phyloP scores from a whole-genome alignment of 2,329 filamentous ascomycete species.

The Paecilomyces dactylethromorphus region DNA sequence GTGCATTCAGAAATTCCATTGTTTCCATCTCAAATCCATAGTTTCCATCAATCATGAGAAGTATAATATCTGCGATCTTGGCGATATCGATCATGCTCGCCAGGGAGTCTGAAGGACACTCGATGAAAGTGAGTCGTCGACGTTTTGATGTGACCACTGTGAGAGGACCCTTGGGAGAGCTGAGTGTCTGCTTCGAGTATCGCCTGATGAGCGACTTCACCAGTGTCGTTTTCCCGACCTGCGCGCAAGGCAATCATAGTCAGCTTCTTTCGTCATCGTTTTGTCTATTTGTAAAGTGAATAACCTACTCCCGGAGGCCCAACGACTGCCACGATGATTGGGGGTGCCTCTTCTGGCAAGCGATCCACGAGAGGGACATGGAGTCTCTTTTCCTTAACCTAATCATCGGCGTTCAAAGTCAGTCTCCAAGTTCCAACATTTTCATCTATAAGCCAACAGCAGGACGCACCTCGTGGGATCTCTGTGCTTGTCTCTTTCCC shows the following conservation, averaged over 20 bases:
- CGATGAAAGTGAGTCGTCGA: slow-evolving; percentile 87
- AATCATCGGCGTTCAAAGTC: slow-evolving; percentile 5
- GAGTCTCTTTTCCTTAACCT: slow-evolving; percentile 91
- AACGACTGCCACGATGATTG: slow-evolving; percentile 86
- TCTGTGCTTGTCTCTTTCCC: slow-evolving; percentile 60
- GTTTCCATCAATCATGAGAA: slow-evolving; percentile 98
- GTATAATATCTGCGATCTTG: slow-evolving; percentile 93
- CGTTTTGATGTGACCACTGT: slow-evolving; percentile 97
- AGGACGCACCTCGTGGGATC: slow-evolving; percentile 47
- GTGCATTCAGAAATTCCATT: slow-evolving; percentile 95
- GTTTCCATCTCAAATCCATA: slow-evolving; percentile 99
- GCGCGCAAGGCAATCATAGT: slow-evolving; percentile 4
- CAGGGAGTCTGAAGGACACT: slow-evolving; percentile 89
- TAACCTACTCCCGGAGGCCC: slow-evolving; percentile 75
- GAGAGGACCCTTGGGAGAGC: slow-evolving; percentile 82
- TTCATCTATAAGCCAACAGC: not conserved
- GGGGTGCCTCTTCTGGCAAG: slow-evolving; percentile 88
- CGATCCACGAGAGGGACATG: slow-evolving; percentile 97
- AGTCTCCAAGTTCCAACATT: slow-evolving; percentile 1
- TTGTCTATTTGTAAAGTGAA: not conserved
- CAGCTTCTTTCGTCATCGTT: not conserved
- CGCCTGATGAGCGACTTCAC: slow-evolving; percentile 89
- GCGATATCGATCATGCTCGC: slow-evolving; percentile 95
- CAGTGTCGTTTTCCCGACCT: slow-evolving; percentile 82
- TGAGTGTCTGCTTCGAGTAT: slow-evolving; percentile 92